Evolutionary conservation across 2,329 filamentous ascomycete species (phyloP), one percentile per base, ranked within the genome.

Genomic region (Arthroderma sp.): DNA sequence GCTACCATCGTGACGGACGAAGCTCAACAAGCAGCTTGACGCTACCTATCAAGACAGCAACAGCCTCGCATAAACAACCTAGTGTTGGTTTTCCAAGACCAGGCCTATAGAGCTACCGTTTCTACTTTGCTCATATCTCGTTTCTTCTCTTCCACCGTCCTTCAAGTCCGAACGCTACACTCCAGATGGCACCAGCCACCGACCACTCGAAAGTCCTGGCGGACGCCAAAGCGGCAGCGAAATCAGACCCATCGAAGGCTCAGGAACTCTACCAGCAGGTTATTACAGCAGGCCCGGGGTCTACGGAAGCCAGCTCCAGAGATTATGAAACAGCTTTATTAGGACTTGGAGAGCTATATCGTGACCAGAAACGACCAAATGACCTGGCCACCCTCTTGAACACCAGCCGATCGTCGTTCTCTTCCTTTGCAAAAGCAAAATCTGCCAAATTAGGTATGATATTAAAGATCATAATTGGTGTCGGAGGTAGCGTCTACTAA

Each of bases 341-440:
- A 59, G 85, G 82, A 53, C 70, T 98, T 61, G 91, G 91, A 57
- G 84, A 93, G 75, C 75, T 96, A 53, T 95, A 95, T 67, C 78
- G 87, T 55, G 87, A 95, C 67, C 57, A 55, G 50, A 87, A 82
- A 67, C 85, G 84, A 63, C 73, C 81, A 56, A 74, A 91, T 60
- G 85, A 94, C 58, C 79, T 98, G 49, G 85, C 93, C 50, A 81
- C 87, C 57, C 76, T 98, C 53, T 82, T 98, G 57, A 88, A 83
- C 60, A 85, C 85, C 64, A 94, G 87, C 66, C 80, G 89, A 60
- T 83, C 84, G 53, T 84, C 91, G 38, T 80, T 98, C 53, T 95
- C 89, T 47, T 91, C 85, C 52, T 96, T 98, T 65, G 91, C 91
- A 53, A 95, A 96, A 74, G 91, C 93, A 50, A 98, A 98, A 78